These are phyloP conservation scores for Viola pubescens DNA, from an alignment of 441 rosid species.

Conservation along the genomic window DNA sequence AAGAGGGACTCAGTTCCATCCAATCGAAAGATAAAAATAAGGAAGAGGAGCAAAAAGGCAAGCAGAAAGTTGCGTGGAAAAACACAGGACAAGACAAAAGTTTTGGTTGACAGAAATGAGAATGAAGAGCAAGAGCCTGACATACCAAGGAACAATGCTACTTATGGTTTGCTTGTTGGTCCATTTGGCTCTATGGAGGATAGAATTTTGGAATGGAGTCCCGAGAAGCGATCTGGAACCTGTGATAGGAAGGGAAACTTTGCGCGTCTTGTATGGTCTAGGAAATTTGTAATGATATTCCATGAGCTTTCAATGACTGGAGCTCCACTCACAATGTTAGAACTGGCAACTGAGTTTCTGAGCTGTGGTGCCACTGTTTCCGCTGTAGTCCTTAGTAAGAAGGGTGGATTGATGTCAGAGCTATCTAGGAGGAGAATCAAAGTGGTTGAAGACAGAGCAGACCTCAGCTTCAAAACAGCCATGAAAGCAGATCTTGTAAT, in stretches of 20 bases:
- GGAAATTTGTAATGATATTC: constrained; percentile 77
- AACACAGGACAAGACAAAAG: constrained; percentile 29
- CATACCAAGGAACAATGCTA: constrained; percentile 54
- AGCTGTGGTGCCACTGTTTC: constrained; percentile 98
- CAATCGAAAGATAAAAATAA: constrained; percentile 30
- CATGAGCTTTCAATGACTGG: constrained; percentile 99
- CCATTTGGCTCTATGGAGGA: constrained; percentile 81
- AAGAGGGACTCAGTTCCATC: constrained; percentile 33
- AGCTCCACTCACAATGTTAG: constrained; percentile 97
- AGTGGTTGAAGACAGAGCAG: constrained; percentile 87
- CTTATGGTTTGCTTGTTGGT: constrained; percentile 76
- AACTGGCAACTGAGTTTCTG: constrained; percentile 88
- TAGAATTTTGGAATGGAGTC: constrained; percentile 77
- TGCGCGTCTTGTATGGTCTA: constrained; percentile 91
- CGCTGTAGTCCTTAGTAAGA: constrained; percentile 87
- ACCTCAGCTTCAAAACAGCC: constrained; percentile 83
- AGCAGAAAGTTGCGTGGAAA: constrained; percentile 38
- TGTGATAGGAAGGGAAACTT: constrained; percentile 88
- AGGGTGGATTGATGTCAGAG: constrained; percentile 85
- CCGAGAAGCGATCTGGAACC: constrained; percentile 81
- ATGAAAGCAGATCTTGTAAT: constrained; percentile 93
- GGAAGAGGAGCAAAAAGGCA: constrained; percentile 46
- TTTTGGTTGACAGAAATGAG: constrained; percentile 30
- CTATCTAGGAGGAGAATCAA: constrained; percentile 79
- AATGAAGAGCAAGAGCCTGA: constrained; percentile 50